Percentiles rank a stretch among this genome's conserved stretches.
These are phyloP conservation scores for Fraxinus platypoda DNA, from an alignment of 305 asterid species.

Conservation along the genomic window DNA sequence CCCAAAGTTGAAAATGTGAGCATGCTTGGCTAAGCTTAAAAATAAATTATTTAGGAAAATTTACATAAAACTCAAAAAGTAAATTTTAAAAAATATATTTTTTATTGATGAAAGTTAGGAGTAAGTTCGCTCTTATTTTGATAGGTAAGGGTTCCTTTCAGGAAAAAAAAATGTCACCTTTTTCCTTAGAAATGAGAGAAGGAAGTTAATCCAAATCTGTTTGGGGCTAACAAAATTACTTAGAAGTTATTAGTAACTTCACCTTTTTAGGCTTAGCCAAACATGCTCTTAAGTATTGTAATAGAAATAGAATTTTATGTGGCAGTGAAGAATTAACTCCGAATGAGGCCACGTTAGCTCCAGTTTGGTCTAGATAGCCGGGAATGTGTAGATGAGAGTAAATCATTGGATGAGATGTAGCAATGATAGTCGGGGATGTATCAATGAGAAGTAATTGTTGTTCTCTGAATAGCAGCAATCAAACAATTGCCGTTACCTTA, in stretches of 20 bases:
- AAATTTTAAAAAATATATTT: neutral
- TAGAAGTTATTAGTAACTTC: neutral
- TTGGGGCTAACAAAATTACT: neutral
- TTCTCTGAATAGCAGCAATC: neutral
- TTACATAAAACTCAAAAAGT: neutral
- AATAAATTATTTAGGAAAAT: neutral
- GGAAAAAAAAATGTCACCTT: neutral
- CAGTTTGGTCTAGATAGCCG: neutral
- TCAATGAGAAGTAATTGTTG: neutral
- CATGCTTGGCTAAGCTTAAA: neutral
- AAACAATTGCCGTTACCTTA: neutral
- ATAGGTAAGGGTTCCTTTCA: neutral
- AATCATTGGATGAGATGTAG: neutral
- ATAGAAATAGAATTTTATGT: neutral
- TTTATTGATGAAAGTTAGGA: neutral
- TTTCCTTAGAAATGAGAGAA: neutral
- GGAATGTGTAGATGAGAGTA: neutral
- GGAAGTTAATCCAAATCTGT: neutral
- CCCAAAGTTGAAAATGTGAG: neutral
- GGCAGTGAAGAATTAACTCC: neutral
- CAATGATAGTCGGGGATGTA: neutral
- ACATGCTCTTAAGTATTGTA: neutral
- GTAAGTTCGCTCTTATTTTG: neutral
- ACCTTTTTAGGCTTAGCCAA: neutral
- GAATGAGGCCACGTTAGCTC: neutral